These are phyloP conservation scores for Hyaloscypha bicolor DNA, from an alignment of 495 filamentous ascomycete species.

Conservation along the genomic window DNA sequence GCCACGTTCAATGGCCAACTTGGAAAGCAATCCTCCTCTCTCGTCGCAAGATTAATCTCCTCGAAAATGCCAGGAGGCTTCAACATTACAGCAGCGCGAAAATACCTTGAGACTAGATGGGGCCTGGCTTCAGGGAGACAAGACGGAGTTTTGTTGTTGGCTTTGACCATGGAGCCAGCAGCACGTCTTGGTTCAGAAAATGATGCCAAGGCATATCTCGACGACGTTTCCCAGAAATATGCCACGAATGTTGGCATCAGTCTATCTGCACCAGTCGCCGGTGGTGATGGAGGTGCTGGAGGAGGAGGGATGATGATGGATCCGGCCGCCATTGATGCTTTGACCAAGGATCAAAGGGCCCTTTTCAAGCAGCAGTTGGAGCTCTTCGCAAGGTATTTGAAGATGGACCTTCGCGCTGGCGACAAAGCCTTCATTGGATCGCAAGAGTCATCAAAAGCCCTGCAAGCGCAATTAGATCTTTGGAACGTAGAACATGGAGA, in stretches of 20 bases:
- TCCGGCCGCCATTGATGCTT: slow-evolving; percentile 91
- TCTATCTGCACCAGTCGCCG: slow-evolving; percentile 71
- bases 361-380: slow-evolving; percentile 98
- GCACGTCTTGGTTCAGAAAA: slow-evolving; percentile 84
- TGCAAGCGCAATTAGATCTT: slow-evolving; percentile 91
- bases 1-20: slow-evolving; percentile 97
- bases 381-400: slow-evolving; percentile 91
- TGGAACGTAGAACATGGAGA: slow-evolving; percentile 97
- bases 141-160: slow-evolving; percentile 86
- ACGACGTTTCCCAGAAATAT: slow-evolving; percentile 87
- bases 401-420: slow-evolving; percentile 92
- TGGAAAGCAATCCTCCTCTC: slow-evolving; percentile 92
- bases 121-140: slow-evolving; percentile 86
- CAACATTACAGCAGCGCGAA: slow-evolving; percentile 93
- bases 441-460: slow-evolving; percentile 77
- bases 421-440: slow-evolving; percentile 89
- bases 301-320: slow-evolving; percentile 97
- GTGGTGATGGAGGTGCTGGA: slow-evolving; percentile 71
- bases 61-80: slow-evolving; percentile 99
- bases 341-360: slow-evolving; percentile 93
- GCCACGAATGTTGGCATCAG: slow-evolving; percentile 82
- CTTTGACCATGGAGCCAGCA: slow-evolving; percentile 89
- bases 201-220: slow-evolving; percentile 90
- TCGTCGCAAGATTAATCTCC: slow-evolving; percentile 91
- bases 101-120: slow-evolving; percentile 94